Evolutionary conservation across 164 flowering plant genomes (phyloP), one percentile per base, ranked within the genome.

Genomic region (Sextonia rubra): DNA sequence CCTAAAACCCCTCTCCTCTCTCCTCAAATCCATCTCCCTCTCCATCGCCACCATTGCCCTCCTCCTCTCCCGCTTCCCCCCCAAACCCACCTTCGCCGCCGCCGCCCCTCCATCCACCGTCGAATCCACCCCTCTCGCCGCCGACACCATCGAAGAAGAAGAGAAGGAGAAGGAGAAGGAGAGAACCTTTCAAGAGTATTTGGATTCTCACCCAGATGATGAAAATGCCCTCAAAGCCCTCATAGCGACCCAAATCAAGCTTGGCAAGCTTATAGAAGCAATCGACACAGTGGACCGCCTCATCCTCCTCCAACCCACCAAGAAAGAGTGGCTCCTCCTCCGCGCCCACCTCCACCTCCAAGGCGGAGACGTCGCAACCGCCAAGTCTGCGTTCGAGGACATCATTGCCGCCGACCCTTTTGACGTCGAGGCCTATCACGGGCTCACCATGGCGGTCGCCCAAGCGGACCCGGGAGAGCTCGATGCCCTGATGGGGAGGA

Each of bases 391-490:
- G 64, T 93, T 90, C 29, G 91, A 91, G 71, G 90, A 86, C 80
- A 71, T 91, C 2, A 67, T 90, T 0, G 47, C 69, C 26, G 81
- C 83, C 24, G 92, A 95, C 77, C 95, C 97, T 14, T 69, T 87
- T 71, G 75, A 76, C 0, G 91, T 90, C 0, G 97, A 90, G 77
- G 99, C 97, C 4, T 95, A 85, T 73, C 94, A 90, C 52, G 98
- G 97, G 14, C 83, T 93, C 0, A 85, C 88, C 8, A 85, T 88
- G 87, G 87, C 84, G 0, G 76, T 73, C 5, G 79, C 87, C 12
- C 84, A 85, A 24, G 77, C 82, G 0, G 88, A 80, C 20, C 47
- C 79, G 0, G 71, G 65, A 12, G 85, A 80, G 20, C 64, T 90
- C 85, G 75, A 72, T 17, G 81, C 30, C 2, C 77, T 91, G n/a